phyloP scores from a whole-genome alignment of 306 rosid species.

The Inga leiocalycina region DNA sequence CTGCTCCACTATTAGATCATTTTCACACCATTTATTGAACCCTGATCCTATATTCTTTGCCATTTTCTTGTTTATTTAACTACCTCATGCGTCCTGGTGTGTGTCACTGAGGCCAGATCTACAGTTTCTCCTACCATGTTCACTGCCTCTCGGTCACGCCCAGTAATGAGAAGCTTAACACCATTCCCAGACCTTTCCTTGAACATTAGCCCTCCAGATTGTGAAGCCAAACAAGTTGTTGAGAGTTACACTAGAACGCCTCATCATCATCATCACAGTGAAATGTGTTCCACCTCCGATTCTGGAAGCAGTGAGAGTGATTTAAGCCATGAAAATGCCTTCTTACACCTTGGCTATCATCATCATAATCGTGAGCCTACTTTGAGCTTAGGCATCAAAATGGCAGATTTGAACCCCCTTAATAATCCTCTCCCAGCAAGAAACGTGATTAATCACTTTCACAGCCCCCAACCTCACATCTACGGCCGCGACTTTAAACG shows the following conservation, averaged over 20 bases:
- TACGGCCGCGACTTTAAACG: slow-evolving; percentile 73
- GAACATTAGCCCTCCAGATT: slow-evolving; percentile 70
- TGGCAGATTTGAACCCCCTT: slow-evolving; percentile 36
- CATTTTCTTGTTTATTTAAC: not conserved
- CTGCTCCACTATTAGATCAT: not conserved
- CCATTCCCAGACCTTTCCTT: slow-evolving; percentile 75
- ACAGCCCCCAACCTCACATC: slow-evolving; percentile 60
- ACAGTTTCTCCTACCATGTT: slow-evolving; percentile 30
- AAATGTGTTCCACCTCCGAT: slow-evolving; percentile 65
- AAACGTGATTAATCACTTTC: slow-evolving; percentile 32
- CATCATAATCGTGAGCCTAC: slow-evolving; percentile 41
- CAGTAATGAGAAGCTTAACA: slow-evolving; percentile 37
- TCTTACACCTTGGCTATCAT: slow-evolving; percentile 15
- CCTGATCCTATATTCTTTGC: slow-evolving; percentile 2
- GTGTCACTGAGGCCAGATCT: slow-evolving; percentile 17
- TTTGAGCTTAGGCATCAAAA: slow-evolving; percentile 65
- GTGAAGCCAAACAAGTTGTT: slow-evolving; percentile 38
- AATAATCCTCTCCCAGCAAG: slow-evolving; percentile 26
- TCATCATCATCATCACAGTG: slow-evolving; percentile 11
- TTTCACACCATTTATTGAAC: not conserved
- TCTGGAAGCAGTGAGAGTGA: slow-evolving; percentile 80
- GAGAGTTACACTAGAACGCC: not conserved
- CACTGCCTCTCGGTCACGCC: not conserved
- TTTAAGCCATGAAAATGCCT: slow-evolving; percentile 69
- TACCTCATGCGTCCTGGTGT: not conserved